Percentiles rank a stretch among this genome's conserved stretches.
These are phyloP conservation scores for Phytophthora constricta DNA, from an alignment of 352 stramenopile genomes.

Conservation along the genomic window DNA sequence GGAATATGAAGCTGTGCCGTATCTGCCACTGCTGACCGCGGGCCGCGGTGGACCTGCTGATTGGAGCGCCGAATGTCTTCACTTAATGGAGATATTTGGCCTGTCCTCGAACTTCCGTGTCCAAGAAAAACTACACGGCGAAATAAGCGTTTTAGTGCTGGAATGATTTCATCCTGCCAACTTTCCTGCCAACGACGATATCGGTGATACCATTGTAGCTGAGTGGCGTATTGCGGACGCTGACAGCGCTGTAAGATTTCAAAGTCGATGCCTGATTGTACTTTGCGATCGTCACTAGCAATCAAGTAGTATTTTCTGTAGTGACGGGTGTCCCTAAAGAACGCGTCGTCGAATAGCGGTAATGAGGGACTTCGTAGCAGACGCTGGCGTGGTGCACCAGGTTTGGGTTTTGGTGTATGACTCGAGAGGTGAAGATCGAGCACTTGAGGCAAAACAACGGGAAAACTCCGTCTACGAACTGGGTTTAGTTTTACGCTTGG, in stretches of 20 bases:
- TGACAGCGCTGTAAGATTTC: slow-evolving; percentile 62
- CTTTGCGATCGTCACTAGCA: slow-evolving; percentile 3
- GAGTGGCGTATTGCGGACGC: slow-evolving; percentile 46
- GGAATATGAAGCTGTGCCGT: slow-evolving; percentile 1
- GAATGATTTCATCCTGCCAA: neutral
- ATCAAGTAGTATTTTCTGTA: slow-evolving; percentile 11
- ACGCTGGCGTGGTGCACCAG: too few relatives aligned
- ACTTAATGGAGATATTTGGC: slow-evolving; percentile 7
- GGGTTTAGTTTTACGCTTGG: slow-evolving; percentile 9
- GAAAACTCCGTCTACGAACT: slow-evolving; percentile 15
- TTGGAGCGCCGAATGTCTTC: neutral
- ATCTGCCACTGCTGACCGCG: slow-evolving; percentile 4
- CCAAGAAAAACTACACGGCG: neutral
- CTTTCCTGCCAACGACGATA: slow-evolving; percentile 40
- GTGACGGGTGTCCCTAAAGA: slow-evolving; percentile 33
- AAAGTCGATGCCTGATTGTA: slow-evolving; percentile 45
- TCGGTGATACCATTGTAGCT: slow-evolving; percentile 50
- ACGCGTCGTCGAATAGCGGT: slow-evolving; percentile 44
- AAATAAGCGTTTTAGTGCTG: neutral
- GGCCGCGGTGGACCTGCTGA: neutral
- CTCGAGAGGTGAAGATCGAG: neutral
- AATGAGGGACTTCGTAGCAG: slow-evolving; percentile 53
- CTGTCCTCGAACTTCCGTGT: neutral
- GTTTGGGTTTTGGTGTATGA: too few relatives aligned
- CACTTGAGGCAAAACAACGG: slow-evolving; percentile 5